Evolutionary conservation across 129 eudicot species (phyloP).

Genomic region (Erigeron canadensis): DNA sequence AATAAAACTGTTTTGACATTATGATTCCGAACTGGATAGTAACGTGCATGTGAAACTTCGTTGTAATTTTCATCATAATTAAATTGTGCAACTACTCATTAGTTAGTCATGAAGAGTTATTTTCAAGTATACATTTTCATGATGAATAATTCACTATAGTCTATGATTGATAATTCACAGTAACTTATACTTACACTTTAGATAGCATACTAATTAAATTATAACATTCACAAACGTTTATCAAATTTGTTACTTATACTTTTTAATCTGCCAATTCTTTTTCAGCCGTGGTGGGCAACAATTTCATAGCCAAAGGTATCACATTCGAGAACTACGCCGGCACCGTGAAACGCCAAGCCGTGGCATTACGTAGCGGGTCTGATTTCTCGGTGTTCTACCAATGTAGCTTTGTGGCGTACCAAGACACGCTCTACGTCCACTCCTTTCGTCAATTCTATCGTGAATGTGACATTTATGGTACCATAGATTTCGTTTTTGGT

Average conservation of each 20-base stretch:
- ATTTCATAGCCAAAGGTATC: conserved; percentile 66
- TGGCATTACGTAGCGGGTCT: conserved; percentile 41
- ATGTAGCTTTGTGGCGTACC: conserved; percentile 47
- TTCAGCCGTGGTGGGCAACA: conserved; percentile 55
- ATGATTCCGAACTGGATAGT: not conserved
- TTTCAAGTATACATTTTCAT: too few relatives aligned
- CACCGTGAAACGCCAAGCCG: conserved; percentile 45
- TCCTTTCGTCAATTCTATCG: conserved; percentile 48
- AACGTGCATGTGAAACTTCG: too few relatives aligned
- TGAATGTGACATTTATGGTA: conserved; percentile 49
- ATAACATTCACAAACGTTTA: not conserved
- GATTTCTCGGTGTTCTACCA: conserved; percentile 51
- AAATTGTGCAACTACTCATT: too few relatives aligned
- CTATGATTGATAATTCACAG: too few relatives aligned
- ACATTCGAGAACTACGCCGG: conserved; percentile 58
- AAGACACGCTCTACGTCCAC: conserved; percentile 58
- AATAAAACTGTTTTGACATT: not conserved
- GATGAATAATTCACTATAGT: too few relatives aligned
- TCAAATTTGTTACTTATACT: not conserved
- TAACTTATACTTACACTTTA: too few relatives aligned
- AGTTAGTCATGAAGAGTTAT: too few relatives aligned
- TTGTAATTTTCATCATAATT: too few relatives aligned
- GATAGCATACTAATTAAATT: not conserved
- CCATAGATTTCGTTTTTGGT: conserved; percentile 54
- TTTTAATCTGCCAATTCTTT: not conserved